Evolutionary conservation across 441 rosid species (phyloP).

Genomic region (Adansonia madagascariensis): DNA sequence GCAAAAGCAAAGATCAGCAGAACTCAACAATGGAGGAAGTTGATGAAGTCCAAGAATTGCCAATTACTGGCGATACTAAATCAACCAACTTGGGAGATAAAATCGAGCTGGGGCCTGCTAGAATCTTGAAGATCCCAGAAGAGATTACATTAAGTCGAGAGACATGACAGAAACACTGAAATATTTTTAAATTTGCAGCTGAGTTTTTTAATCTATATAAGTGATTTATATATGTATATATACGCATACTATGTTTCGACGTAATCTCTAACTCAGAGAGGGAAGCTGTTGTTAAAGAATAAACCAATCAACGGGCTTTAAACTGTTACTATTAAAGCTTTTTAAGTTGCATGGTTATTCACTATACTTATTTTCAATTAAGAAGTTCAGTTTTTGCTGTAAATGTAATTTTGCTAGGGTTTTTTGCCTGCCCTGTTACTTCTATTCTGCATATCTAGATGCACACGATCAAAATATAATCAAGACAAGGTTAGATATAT

Average conservation of each 20-base stretch:
- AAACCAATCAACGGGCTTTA: not conserved
- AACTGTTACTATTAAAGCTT: too few relatives aligned
- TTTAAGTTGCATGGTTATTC: too few relatives aligned
- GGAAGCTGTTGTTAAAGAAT: not conserved
- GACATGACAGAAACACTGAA: not conserved
- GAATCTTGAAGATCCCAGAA: not conserved
- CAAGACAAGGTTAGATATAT: too few relatives aligned
- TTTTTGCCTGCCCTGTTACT: too few relatives aligned
- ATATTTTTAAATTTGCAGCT: not conserved
- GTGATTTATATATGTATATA: not conserved
- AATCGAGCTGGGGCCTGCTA: conserved; percentile 8
- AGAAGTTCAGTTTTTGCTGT: too few relatives aligned
- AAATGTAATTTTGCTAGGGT: too few relatives aligned
- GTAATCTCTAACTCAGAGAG: not conserved
- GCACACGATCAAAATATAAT: too few relatives aligned
- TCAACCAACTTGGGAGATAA: conserved; percentile 23
- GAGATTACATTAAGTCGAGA: not conserved
- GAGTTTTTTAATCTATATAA: conserved; percentile 1
- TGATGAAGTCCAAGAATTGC: conserved; percentile 39
- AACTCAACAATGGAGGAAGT: conserved; percentile 32
- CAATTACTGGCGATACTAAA: conserved; percentile 32
- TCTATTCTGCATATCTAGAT: too few relatives aligned
- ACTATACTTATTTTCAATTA: too few relatives aligned
- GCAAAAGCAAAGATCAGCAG: conserved; percentile 68
- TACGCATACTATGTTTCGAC: too few relatives aligned